Conservation (phyloP, 2,329 filamentous ascomycete species). For the Stemphylium vesicarium region DNA sequence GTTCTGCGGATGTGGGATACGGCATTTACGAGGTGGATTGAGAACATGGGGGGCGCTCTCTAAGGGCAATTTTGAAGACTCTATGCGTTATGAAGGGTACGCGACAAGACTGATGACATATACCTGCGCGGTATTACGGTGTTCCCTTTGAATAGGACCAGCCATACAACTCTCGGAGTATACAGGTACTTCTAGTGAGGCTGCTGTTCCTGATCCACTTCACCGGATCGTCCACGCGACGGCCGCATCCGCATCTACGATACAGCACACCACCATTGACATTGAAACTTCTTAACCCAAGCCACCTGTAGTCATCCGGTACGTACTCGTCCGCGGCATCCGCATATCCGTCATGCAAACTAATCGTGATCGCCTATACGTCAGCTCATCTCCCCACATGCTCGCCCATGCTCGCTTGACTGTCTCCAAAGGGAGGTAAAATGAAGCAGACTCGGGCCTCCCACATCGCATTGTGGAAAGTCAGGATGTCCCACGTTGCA, state of each 20-base stretch:
- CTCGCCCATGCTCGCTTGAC: background rate
- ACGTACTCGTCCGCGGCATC: background rate
- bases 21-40: too few relatives aligned
- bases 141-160: too few relatives aligned
- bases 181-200: background rate
- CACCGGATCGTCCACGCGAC: background rate
- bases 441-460: background rate
- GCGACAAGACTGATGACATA: too few relatives aligned
- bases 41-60: too few relatives aligned
- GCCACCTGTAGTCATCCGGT: background rate
- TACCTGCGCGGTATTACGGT: too few relatives aligned
- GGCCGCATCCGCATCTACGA: background rate
- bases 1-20: too few relatives aligned
- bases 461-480: background rate
- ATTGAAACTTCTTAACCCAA: background rate
- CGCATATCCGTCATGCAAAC: background rate
- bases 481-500: background rate
- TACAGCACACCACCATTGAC: background rate
- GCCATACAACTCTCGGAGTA: background rate
- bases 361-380: background rate
- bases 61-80: too few relatives aligned
- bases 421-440: background rate
- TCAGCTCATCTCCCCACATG: background rate
- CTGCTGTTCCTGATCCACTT: background rate
- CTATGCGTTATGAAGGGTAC: too few relatives aligned